Percentiles rank a stretch among this genome's conserved stretches.
These are phyloP conservation scores for Dimargaris cristalligena DNA, from an alignment of 192 early-diverging fungal genomes.

Conservation along the genomic window DNA sequence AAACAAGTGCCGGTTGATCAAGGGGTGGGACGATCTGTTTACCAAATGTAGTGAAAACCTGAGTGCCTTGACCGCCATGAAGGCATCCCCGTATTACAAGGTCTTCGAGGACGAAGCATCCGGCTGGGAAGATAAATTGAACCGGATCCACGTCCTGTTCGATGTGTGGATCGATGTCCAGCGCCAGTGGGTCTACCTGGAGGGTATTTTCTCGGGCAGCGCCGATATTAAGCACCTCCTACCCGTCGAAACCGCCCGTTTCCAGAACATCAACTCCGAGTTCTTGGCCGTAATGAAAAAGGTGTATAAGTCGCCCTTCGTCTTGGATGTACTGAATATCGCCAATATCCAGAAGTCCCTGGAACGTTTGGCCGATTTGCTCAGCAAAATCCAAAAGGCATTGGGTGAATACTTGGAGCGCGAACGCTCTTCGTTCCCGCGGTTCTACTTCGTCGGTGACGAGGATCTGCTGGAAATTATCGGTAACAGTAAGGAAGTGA, in stretches of 20 bases:
- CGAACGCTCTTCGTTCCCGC: slow-evolving; percentile 90
- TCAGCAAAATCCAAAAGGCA: slow-evolving; percentile 94
- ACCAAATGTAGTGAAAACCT: slow-evolving; percentile 90
- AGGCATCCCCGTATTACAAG: slow-evolving; percentile 91
- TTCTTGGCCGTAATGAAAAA: slow-evolving; percentile 98
- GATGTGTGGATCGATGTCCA: slow-evolving; percentile 99
- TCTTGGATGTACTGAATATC: slow-evolving; percentile 85
- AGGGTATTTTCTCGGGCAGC: slow-evolving; percentile 94
- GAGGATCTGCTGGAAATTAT: slow-evolving; percentile 99
- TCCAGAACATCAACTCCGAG: slow-evolving; percentile 94
- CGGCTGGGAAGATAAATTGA: slow-evolving; percentile 92
- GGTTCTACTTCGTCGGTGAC: slow-evolving; percentile 99
- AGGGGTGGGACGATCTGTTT: slow-evolving; percentile 98
- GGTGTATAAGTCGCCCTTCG: slow-evolving; percentile 95
- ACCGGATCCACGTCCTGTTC: slow-evolving; percentile 86
- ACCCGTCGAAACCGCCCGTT: slow-evolving; percentile 88
- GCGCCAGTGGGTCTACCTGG: slow-evolving; percentile 98
- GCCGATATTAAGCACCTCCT: slow-evolving; percentile 95
- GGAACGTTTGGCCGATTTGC: slow-evolving; percentile 80
- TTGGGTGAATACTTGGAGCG: slow-evolving; percentile 97
- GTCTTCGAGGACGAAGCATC: slow-evolving; percentile 95
- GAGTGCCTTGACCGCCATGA: slow-evolving; percentile 91
- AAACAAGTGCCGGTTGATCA: slow-evolving; percentile 90
- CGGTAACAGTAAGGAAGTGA: slow-evolving; percentile 91
- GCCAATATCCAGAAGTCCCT: slow-evolving; percentile 89